phyloP scores from a whole-genome alignment of 768 basidiomycete species.

The Holtermannia corniformis region DNA sequence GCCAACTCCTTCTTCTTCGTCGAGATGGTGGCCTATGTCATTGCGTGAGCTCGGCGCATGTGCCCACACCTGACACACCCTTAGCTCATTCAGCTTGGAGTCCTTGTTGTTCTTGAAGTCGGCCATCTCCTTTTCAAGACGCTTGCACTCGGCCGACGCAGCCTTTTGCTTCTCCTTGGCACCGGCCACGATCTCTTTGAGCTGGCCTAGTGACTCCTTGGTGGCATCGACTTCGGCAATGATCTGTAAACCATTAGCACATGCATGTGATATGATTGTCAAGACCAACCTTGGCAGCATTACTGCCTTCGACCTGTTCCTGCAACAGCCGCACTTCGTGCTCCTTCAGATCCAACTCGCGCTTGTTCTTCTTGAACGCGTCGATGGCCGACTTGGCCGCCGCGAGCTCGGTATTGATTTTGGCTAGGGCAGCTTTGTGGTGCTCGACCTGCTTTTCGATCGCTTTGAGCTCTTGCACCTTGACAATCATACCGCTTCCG shows the following conservation, averaged over 20 bases:
- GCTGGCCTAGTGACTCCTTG: slow-evolving; percentile 52
- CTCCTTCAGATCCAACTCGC: slow-evolving; percentile 77
- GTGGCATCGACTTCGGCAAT: slow-evolving; percentile 66
- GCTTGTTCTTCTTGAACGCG: slow-evolving; percentile 45
- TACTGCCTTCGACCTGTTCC: slow-evolving; percentile 78
- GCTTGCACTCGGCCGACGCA: slow-evolving; percentile 68
- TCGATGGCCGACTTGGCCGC: slow-evolving; percentile 43
- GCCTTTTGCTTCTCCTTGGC: slow-evolving; percentile 68
- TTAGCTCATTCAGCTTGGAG: slow-evolving; percentile 87
- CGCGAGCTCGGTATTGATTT: slow-evolving; percentile 52
- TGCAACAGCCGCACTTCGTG: slow-evolving; percentile 75
- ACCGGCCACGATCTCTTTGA: slow-evolving; percentile 38
- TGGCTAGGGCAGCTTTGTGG: slow-evolving; percentile 47
- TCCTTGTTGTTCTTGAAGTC: slow-evolving; percentile 99
- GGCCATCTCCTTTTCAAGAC: slow-evolving; percentile 90
- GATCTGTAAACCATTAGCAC: slow-evolving; percentile 47
- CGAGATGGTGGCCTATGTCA: slow-evolving; percentile 62
- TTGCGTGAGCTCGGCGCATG: slow-evolving; percentile 1
- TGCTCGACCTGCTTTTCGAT: slow-evolving; percentile 54
- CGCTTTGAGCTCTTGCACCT: slow-evolving; percentile 70
- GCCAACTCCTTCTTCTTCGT: slow-evolving; percentile 72
- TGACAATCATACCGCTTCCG: slow-evolving; percentile 58
- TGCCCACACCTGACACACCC: slow-evolving; percentile 47
- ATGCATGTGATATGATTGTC: not conserved
- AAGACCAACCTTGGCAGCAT: slow-evolving; percentile 68